Evolutionary conservation across 805 yeast genomes (phyloP).

Genomic region (Starmerella stellata): DNA sequence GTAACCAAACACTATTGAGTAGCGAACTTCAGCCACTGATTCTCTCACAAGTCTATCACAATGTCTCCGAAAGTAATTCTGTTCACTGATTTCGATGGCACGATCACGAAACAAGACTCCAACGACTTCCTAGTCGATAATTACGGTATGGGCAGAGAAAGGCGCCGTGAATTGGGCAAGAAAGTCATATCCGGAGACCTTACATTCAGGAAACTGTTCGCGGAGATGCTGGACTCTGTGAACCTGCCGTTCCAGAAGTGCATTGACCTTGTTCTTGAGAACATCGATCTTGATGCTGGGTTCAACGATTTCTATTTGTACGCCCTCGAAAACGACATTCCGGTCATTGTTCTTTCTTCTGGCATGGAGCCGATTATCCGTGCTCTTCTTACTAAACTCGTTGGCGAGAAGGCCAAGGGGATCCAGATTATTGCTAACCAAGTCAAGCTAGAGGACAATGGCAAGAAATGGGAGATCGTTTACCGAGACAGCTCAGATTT

Average conservation of each 20-base stretch:
- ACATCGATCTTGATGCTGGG: conserved; percentile 75
- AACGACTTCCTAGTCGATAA: conserved; percentile 82
- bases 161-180: conserved; percentile 50
- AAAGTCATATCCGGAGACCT: conserved; percentile 50
- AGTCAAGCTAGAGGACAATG: conserved; percentile 37
- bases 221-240: conserved; percentile 66
- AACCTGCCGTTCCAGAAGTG: conserved; percentile 65
- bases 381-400: conserved; percentile 52
- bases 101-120: conserved; percentile 87
- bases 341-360: conserved; percentile 70
- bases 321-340: conserved; percentile 43
- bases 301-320: conserved; percentile 66
- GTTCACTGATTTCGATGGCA: conserved; percentile 96
- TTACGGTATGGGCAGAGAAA: conserved; percentile 63
- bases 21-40: no score
- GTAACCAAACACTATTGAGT: no score
- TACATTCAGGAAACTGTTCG: conserved; percentile 57
- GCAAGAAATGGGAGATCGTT: conserved; percentile 56
- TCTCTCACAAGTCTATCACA: no score
- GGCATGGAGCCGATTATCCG: conserved; percentile 89
- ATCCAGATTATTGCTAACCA: conserved; percentile 72
- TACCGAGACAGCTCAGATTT: conserved; percentile 72
- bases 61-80: conserved; percentile 43
- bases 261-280: conserved; percentile 42
- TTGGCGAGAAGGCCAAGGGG: conserved; percentile 58